Conservation (phyloP, 352 stramenopile species). For the Globisporangium nagaii region DNA sequence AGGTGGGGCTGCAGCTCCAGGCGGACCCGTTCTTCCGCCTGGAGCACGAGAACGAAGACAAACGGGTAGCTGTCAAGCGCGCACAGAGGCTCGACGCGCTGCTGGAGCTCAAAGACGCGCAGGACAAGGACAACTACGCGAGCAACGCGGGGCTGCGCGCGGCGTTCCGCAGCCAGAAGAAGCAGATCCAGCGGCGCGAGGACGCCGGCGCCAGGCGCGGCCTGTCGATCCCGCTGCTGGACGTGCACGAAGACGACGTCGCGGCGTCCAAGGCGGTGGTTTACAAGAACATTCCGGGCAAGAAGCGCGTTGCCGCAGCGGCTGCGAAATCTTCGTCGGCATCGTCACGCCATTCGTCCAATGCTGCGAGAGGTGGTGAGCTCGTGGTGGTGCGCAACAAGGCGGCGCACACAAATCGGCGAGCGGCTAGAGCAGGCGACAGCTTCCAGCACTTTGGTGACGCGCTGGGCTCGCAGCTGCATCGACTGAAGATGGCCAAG, state of each 20-base stretch:
- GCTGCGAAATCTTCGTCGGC: too few species aligned
- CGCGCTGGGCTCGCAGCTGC: constrained; percentile 37
- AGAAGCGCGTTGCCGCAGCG: too few species aligned
- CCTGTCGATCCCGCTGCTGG: constrained; percentile 54
- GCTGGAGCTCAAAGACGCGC: constrained; percentile 45
- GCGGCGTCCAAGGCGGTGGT: constrained; percentile 44
- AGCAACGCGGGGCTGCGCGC: constrained; percentile 54
- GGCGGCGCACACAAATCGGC: background rate
- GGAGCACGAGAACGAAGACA: constrained; percentile 77
- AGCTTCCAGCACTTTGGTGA: constrained; percentile 68
- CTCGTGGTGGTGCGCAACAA: too few species aligned
- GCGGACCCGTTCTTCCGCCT: constrained; percentile 71
- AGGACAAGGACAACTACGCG: constrained; percentile 67
- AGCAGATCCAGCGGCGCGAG: constrained; percentile 31
- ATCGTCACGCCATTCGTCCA: too few species aligned
- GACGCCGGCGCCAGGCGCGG: constrained; percentile 34
- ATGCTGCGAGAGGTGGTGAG: too few species aligned
- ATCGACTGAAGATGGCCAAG: constrained; percentile 36
- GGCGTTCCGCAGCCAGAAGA: constrained; percentile 57
- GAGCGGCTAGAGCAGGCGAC: background rate
- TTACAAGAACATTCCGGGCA: constrained; percentile 45
- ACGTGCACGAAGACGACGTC: constrained; percentile 54
- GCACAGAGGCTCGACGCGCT: constrained; percentile 46
- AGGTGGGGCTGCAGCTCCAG: constrained; percentile 31
- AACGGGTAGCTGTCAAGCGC: constrained; percentile 33